phyloP scores from a whole-genome alignment of 768 basidiomycete species.

The Lyophyllum decastes region DNA sequence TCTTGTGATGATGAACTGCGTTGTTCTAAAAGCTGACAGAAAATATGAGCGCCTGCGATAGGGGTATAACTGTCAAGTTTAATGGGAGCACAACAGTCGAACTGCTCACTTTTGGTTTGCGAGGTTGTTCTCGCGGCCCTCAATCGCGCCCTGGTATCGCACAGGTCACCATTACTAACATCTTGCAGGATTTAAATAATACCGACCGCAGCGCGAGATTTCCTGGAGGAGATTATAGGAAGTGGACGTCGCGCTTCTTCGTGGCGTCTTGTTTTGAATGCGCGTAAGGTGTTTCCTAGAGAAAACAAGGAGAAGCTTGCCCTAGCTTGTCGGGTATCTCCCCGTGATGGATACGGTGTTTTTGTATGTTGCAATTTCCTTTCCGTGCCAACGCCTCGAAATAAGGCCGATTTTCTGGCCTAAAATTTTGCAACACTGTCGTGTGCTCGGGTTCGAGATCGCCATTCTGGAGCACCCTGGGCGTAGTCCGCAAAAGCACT shows the following conservation, averaged over 20 bases:
- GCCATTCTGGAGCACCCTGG: slow-evolving; percentile 3
- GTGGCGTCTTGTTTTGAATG: too few species aligned
- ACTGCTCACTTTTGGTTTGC: not conserved
- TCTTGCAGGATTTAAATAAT: not conserved
- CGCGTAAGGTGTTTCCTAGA: not conserved
- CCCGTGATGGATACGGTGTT: slow-evolving; percentile 1
- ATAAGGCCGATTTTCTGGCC: slow-evolving; percentile 13
- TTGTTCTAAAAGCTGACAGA: not conserved
- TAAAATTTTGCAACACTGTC: slow-evolving; percentile 8
- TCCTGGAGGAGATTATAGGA: slow-evolving; percentile 2
- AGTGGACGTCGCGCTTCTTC: slow-evolving; percentile 8
- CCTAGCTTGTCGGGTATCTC: slow-evolving; percentile 1
- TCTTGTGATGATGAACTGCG: not conserved
- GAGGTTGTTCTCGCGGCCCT: not conserved
- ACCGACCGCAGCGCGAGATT: slow-evolving; percentile 2
- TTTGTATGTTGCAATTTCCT: not conserved
- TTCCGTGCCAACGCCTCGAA: not conserved
- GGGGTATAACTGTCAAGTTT: not conserved
- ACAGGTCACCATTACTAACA: not conserved
- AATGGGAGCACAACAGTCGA: not conserved
- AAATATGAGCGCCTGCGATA: not conserved
- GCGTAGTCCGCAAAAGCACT: slow-evolving; percentile 5
- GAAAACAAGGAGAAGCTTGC: not conserved
- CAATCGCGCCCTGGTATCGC: not conserved
- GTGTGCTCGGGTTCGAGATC: slow-evolving; percentile 10